These are phyloP conservation scores for Odonthalia washingtoniensis DNA, from an alignment of 31 red algal genomes.

Conservation along the genomic window DNA sequence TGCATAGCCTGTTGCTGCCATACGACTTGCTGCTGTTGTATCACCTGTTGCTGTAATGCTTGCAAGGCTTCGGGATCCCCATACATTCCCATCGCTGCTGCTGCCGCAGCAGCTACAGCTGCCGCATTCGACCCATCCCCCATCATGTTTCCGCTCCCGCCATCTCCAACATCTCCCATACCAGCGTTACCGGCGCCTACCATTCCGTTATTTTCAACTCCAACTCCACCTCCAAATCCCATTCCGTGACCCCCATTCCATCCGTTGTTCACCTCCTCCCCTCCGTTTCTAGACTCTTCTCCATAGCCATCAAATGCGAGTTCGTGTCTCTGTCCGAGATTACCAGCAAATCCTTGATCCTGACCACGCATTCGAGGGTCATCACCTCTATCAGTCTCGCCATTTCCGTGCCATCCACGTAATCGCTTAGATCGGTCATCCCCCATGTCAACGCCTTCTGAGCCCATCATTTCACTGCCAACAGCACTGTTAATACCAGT, in stretches of 20 bases:
- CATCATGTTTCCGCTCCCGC: neutral
- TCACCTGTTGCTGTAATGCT: conserved; percentile 36
- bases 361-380: too few species aligned
- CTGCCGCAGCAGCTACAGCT: conserved; percentile 14
- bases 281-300: too few species aligned
- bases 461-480: too few species aligned
- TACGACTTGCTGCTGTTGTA: conserved; percentile 47
- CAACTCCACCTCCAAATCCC: neutral
- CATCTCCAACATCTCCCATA: neutral
- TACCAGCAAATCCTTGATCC: too few species aligned
- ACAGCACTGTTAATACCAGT: too few species aligned
- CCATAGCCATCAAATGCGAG: too few species aligned
- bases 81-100: conserved; percentile 26
- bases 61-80: conserved; percentile 32
- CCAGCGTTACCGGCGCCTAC: neutral
- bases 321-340: too few species aligned
- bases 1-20: conserved; percentile 60
- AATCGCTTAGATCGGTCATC: too few species aligned
- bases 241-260: neutral
- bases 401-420: too few species aligned
- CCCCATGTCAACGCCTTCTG: too few species aligned
- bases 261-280: too few species aligned
- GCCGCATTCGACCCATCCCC: conserved; percentile 20
- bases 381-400: too few species aligned
- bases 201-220: neutral